Base-by-base conservation (phyloP, 139 green algal species). In the Chlorella sp. region DNA sequence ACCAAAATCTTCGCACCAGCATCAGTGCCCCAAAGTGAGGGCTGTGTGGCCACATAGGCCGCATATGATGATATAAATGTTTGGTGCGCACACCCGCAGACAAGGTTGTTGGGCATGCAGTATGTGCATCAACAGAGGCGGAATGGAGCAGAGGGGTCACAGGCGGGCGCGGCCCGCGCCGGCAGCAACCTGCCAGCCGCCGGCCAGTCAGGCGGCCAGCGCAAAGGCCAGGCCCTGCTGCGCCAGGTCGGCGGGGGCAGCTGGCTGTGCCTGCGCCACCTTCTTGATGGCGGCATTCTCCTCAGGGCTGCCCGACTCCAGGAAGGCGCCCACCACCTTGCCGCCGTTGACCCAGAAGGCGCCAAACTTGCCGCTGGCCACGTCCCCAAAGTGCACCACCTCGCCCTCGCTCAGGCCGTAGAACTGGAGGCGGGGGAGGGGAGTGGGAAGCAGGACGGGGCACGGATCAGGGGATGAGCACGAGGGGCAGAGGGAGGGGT, bases 241-340 rank as follows among this genome's bases (percentile, higher is more conserved):
- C 38, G 80, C 85, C 15, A 86, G 39, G 55, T 82, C 73, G 26
- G 89, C 78, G 25, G 92, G 89, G 9, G 86, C 89, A 3, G 73
- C 17, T 7, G 91, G 84, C 74, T 87, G 84, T 21, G 78, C 34
- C 68, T 83, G 44, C 38, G 88, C 92, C 71, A 94, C 56, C 78
- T 90, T 87, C 72, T 95, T 95, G 38, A 98, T 87, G 6, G 90
- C 91, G 25, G 89, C 91, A 67, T 93, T 92, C 74, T 98, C 94
- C 18, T 98, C 95, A 2, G 70, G 71, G 17, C 28, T 83, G 36
- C 93, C 93, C 11, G 92, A 85, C 88, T 98, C 96, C 84, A 98
- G 71, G 81, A 98, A 98, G 16, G 91, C 95, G 4, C 96, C 96
- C 20, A 97, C 87, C 78, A 98, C 90, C 41, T 87, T 89, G n/a